phyloP scores from a whole-genome alignment of 345 rosid species.

The Eucalyptus melliodora region DNA sequence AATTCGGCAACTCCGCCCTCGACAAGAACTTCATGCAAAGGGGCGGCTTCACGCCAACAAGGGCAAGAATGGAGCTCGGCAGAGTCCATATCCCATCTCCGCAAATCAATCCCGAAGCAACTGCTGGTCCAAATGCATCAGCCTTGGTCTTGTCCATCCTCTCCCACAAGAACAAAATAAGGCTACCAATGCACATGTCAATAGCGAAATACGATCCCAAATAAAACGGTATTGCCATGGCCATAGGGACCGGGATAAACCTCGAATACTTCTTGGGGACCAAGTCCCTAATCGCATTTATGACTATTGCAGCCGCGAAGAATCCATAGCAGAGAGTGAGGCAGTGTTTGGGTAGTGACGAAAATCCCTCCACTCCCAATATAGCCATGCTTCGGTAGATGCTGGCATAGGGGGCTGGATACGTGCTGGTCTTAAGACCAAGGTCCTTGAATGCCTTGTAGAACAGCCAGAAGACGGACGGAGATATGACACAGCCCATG shows the following conservation, averaged over 20 bases:
- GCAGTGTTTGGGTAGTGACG: conserved; percentile 61
- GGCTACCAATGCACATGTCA: background rate
- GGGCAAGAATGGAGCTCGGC: conserved; percentile 1
- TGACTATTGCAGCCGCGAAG: conserved; percentile 45
- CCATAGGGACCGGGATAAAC: conserved; percentile 73
- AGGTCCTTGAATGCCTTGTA: conserved; percentile 18
- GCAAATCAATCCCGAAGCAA: background rate
- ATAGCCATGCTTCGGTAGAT: conserved; percentile 50
- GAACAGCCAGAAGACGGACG: background rate
- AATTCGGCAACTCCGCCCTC: background rate
- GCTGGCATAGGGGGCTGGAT: conserved; percentile 30
- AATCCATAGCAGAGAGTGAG: conserved; percentile 45
- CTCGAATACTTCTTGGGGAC: conserved; percentile 19
- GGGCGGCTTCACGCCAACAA: background rate
- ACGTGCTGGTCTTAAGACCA: conserved; percentile 31
- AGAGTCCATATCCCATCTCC: background rate
- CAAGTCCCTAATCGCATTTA: conserved; percentile 40
- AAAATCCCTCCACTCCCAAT: conserved; percentile 63
- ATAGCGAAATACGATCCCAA: conserved; percentile 47
- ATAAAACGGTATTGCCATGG: conserved; percentile 87
- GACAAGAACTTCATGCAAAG: conserved; percentile 1
- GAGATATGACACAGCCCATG: background rate
- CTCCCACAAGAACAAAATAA: background rate
- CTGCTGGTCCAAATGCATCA: background rate
- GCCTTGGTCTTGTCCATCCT: background rate